Evolutionary conservation across 768 basidiomycete genomes (phyloP), one percentile per base, ranked within the genome.

Genomic region (Tulasnella sp.): DNA sequence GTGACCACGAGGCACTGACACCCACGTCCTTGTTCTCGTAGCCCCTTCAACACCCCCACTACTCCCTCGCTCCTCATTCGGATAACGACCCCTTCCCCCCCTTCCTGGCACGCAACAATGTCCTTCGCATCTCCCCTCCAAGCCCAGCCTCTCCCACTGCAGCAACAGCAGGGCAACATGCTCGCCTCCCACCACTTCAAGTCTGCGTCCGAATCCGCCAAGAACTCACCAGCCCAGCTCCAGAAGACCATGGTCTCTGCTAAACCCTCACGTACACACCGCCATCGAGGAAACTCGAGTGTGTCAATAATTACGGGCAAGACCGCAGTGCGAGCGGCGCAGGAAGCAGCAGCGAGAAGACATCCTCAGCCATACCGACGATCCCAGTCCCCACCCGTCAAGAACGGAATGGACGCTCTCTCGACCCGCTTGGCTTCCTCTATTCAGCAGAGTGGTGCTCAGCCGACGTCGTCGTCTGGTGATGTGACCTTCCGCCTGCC

Each of bases 401-500:
- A 51, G 55, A 57, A n/a, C 37, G 35, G 37, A 57, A 57, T 32
- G 26, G 75, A 75, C 71, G 26, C 71, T 26, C 71, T 29, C 48
- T 76, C 61, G 9, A 51, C 39, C 75, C 35, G 26, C 48, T 40
- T 51, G 32, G 29, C 75, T 51, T 39, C 44, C 26, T 29, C 75
- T 32, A 9, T 61, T 20, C 35, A 57, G 55, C 35, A 67, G 29
- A 51, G 35, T 70, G 40, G 35, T n/a, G 70, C 29, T 70, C 77
- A 46, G 69, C 46, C 73, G 16, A 44, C 73, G 9, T 26, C 75
- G 5, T 26, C 75, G 10, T 44, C 75, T 13, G 75, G 75, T 16
- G 67, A 70, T 39, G 77, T 77, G 20, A 77, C 77, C 32, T 77
- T 44, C 69, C 69, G 77, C 35, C 35, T 77, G 26, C 77, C 77